Conservation (phyloP, 2,329 filamentous ascomycete species). For the Alternaria novae-zelandiae region DNA sequence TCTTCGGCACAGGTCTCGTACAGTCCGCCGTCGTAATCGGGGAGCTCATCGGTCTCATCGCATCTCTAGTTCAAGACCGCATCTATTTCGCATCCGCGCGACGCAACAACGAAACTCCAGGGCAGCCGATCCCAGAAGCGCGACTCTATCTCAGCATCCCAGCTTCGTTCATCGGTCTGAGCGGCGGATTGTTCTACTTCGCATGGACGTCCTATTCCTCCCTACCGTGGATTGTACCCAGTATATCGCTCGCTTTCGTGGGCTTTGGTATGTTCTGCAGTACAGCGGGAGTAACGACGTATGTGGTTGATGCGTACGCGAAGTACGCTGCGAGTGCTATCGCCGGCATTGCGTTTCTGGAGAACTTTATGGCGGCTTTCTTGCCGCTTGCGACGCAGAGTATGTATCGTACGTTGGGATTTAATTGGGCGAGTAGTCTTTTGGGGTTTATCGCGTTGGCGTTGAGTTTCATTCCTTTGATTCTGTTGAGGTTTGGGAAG, state of each 20-base stretch:
- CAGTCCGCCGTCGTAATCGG: constrained; percentile 56
- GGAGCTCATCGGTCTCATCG: constrained; percentile 51
- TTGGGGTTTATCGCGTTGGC: constrained; percentile 54
- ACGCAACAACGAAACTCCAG: constrained; percentile 48
- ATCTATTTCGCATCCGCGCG: constrained; percentile 52
- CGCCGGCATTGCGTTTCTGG: constrained; percentile 56
- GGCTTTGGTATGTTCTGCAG: constrained; percentile 59
- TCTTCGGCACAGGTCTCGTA: constrained; percentile 54
- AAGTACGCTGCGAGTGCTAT: constrained; percentile 59
- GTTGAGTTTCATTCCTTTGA: constrained; percentile 54
- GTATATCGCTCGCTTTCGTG: constrained; percentile 56
- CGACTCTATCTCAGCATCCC: constrained; percentile 54
- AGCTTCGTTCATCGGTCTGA: constrained; percentile 55
- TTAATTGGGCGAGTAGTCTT: constrained; percentile 58
- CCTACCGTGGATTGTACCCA: constrained; percentile 57
- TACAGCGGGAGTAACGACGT: constrained; percentile 55
- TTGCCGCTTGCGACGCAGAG: constrained; percentile 55
- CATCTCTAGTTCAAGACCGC: constrained; percentile 44
- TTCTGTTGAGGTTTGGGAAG: constrained; percentile 52
- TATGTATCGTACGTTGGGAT: constrained; percentile 58
- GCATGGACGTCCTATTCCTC: constrained; percentile 56
- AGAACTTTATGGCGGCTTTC: constrained; percentile 58
- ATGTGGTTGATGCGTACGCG: constrained; percentile 59
- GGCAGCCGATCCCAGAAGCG: constrained; percentile 53
- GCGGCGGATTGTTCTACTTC: constrained; percentile 59